These are phyloP conservation scores for Anisodus acutangulus DNA, from an alignment of 257 asterid species.

Conservation along the genomic window DNA sequence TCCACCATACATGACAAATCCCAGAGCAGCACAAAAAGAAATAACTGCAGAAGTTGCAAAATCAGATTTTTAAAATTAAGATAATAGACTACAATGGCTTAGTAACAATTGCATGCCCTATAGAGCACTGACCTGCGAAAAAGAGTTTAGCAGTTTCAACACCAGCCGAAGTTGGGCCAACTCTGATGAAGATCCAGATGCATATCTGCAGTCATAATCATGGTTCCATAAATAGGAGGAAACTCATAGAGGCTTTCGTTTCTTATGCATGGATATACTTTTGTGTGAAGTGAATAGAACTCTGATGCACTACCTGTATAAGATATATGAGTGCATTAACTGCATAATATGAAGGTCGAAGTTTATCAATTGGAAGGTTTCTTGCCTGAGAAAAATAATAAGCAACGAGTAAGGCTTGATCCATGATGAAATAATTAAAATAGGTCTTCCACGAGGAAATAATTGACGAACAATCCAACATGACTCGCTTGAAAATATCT, in stretches of 20 bases:
- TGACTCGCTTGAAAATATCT: neutral
- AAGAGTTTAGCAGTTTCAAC: constrained; percentile 39
- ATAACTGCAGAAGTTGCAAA: constrained; percentile 45
- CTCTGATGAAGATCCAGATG: constrained; percentile 41
- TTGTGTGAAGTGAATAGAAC: neutral
- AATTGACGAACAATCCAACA: constrained; percentile 4
- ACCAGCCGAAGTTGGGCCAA: constrained; percentile 39
- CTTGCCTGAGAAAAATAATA: constrained; percentile 40
- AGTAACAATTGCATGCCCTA: neutral
- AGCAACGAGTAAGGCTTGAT: constrained; percentile 14
- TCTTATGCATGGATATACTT: neutral
- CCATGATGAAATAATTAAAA: constrained; percentile 14
- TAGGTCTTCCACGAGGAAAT: neutral
- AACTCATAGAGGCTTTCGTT: neutral
- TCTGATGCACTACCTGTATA: constrained; percentile 35
- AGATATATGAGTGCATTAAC: constrained; percentile 42
- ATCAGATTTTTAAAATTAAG: neutral
- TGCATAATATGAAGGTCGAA: constrained; percentile 39
- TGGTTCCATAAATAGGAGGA: constrained; percentile 11
- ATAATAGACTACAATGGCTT: neutral
- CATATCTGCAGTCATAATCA: constrained; percentile 31
- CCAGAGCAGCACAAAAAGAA: constrained; percentile 48
- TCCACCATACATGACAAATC: constrained; percentile 50
- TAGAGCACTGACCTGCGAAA: constrained; percentile 35
- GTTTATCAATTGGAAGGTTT: constrained; percentile 46